Base-by-base conservation (phyloP, 169 alveolate species). In the Plasmodium cynomolgi region DNA sequence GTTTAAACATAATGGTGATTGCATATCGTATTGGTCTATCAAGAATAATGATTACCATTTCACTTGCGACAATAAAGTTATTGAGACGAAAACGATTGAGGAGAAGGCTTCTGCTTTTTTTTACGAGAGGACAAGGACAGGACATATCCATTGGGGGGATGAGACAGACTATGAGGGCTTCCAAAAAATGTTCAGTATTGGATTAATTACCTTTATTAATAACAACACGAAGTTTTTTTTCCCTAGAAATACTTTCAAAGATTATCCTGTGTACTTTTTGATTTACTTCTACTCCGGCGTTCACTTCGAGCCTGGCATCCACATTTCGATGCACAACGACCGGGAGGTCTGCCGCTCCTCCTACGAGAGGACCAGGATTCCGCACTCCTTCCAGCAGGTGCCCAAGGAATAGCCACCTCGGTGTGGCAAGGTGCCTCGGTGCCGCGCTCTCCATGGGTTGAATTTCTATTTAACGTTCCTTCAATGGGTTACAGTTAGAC, bases 141-240 rank as follows among this genome's bases (percentile, higher is more conserved):
- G 93, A 11, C 93, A 86, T 34, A 56, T 37, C 23, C 93, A 86
- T 37, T 86, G 93, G 93, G 93, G 93, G 7, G 93, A 86, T 77
- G 93, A 86, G 68, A 86, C 85, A 13, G 93, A 86, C 23, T 86
- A 86, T 86, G 85, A 86, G 20, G 83, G 86, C 26, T 86, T 86
- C 71, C 93, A 86, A 75, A 86, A 86, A 77, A 86, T 86, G 93
- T 86, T 86, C 33, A 86, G 74, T 6, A 86, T 86, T 23, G 93
- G 93, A 1, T 79, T 86, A 29, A 86, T 86, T n/a, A 86, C 93
- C 3, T 86, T 86, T 86, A 86, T 86, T 75, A 75, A 86, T 56
- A 54, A 75, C 15, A 34, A 20, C 2, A 86, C 93, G 2, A 56
- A 86, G 33, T 50, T 86, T 17, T 86, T 86, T 58, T 86, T 86